Evolutionary conservation across 75 land plant genomes (phyloP).

Genomic region (Adiantum capillusveneris): DNA sequence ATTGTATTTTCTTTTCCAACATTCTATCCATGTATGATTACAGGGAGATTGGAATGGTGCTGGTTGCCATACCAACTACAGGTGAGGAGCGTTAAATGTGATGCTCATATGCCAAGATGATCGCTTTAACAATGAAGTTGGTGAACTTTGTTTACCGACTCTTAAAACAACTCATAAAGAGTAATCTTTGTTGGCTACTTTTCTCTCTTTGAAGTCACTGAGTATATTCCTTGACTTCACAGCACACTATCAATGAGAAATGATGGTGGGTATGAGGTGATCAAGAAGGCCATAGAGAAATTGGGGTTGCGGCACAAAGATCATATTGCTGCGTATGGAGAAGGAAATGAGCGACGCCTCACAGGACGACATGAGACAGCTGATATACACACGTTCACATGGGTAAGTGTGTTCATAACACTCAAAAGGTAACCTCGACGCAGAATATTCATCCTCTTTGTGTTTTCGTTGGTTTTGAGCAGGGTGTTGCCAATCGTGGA

Average conservation of each 20-base stretch:
- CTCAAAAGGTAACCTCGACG: too few species aligned
- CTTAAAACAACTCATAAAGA: constrained; percentile 1
- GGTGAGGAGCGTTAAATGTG: too few species aligned
- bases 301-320: constrained; percentile 59
- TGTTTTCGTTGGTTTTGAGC: constrained; percentile 3
- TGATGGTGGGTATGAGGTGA: constrained; percentile 52
- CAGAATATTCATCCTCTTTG: not conserved
- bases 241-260: constrained; percentile 70
- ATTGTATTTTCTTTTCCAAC: not conserved
- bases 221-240: too few species aligned
- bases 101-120: too few species aligned
- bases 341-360: constrained; percentile 35
- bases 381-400: constrained; percentile 30
- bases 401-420: constrained; percentile 10
- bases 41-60: constrained; percentile 94
- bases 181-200: too few species aligned
- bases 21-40: constrained; percentile 24
- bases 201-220: too few species aligned
- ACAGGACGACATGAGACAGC: constrained; percentile 36
- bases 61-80: constrained; percentile 29
- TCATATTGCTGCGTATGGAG: constrained; percentile 65
- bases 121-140: too few species aligned
- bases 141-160: too few species aligned
- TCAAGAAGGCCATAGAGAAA: constrained; percentile 61
- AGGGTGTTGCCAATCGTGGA: constrained; percentile 94